Percentiles rank a stretch among this genome's conserved stretches.
Evolutionary conservation across 2,329 filamentous ascomycete genomes (phyloP).

Genomic region (Pestalotiopsis sp.): DNA sequence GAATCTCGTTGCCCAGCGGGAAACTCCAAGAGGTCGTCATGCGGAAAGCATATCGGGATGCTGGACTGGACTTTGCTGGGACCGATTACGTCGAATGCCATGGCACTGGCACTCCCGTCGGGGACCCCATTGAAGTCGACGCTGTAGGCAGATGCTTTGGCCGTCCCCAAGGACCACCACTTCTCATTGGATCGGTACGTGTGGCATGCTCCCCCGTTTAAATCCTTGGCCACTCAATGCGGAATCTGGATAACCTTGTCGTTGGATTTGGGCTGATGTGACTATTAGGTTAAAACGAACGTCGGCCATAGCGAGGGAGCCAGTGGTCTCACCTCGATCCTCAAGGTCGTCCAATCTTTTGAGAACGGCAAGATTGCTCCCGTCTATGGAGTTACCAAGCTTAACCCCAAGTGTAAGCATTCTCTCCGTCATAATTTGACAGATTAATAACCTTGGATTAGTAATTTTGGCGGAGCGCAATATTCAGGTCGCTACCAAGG

Average conservation of each 20-base stretch:
- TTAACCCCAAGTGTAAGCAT: slow-evolving; percentile 19
- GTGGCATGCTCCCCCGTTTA: slow-evolving; percentile 22
- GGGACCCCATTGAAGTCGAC: slow-evolving; percentile 27
- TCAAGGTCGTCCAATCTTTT: slow-evolving; percentile 26
- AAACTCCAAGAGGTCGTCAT: slow-evolving; percentile 39
- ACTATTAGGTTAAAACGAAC: slow-evolving; percentile 16
- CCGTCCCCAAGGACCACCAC: slow-evolving; percentile 16
- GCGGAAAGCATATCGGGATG: slow-evolving; percentile 35
- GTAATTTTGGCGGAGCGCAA: not conserved
- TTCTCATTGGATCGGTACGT: slow-evolving; percentile 30
- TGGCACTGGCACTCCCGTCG: slow-evolving; percentile 26
- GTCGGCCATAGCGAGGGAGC: slow-evolving; percentile 27
- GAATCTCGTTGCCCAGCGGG: slow-evolving; percentile 47
- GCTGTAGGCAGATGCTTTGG: slow-evolving; percentile 22
- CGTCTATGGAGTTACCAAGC: slow-evolving; percentile 14
- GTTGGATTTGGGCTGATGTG: no score
- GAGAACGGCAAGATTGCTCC: slow-evolving; percentile 30
- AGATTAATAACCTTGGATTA: not conserved
- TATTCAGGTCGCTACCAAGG: not conserved
- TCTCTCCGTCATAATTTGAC: no score
- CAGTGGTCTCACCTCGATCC: slow-evolving; percentile 26
- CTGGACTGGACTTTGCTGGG: slow-evolving; percentile 20
- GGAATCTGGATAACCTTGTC: no score
- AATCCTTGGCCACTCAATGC: not conserved
- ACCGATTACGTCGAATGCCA: slow-evolving; percentile 29